Conservation (phyloP, 768 basidiomycete species). For the Amanita exitialis region DNA sequence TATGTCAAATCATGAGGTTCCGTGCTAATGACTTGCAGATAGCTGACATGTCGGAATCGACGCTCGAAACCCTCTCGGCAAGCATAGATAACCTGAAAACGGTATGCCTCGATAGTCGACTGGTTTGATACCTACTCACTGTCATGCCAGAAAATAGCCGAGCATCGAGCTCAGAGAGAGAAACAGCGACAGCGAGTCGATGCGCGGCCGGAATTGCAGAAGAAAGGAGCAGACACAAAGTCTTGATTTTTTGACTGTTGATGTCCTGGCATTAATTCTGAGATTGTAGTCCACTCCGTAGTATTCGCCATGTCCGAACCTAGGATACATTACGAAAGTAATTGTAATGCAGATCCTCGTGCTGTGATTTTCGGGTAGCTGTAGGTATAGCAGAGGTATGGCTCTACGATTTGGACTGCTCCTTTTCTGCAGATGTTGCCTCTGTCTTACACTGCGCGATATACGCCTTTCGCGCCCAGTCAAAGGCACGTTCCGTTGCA, state of each 20-base stretch:
- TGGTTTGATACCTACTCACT: conserved; percentile 15
- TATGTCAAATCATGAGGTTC: neutral
- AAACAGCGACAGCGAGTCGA: conserved; percentile 24
- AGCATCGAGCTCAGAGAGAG: conserved; percentile 42
- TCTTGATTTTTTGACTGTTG: neutral
- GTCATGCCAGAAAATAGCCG: conserved; percentile 33
- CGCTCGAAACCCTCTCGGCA: conserved; percentile 49
- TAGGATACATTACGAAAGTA: neutral
- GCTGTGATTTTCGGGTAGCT: neutral
- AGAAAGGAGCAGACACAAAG: neutral
- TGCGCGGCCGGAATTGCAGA: conserved; percentile 14
- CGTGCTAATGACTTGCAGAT: conserved; percentile 27
- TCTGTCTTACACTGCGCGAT: conserved; percentile 22
- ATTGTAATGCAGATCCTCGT: neutral
- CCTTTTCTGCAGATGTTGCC: neutral
- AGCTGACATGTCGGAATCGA: conserved; percentile 55
- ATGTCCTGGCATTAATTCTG: neutral
- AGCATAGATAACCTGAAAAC: conserved; percentile 51
- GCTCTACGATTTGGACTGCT: neutral
- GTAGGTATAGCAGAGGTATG: neutral
- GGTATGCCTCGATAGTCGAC: conserved; percentile 25
- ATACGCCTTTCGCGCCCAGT: conserved; percentile 54
- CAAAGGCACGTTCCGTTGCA: conserved; percentile 56
- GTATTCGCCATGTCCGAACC: neutral
- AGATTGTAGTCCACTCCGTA: neutral